A percentile compares a stretch with the other conserved stretches of the same genome.
phyloP scores from a whole-genome alignment of 1,139 yeast genomes.

The Taiozyma onychis region DNA sequence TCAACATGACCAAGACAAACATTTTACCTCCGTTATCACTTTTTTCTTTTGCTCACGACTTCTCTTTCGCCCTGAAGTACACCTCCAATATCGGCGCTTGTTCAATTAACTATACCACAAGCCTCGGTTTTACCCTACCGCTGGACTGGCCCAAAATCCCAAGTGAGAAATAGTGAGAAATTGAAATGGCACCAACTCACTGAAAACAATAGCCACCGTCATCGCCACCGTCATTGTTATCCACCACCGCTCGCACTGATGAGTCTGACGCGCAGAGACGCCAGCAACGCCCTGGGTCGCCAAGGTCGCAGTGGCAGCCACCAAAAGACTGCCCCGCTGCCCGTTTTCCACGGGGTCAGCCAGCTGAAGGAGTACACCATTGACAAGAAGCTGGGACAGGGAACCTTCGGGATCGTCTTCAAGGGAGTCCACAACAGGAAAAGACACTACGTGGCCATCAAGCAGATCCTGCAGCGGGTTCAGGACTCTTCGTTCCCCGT shows the following conservation, averaged over 20 bases:
- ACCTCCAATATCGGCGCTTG: too few relatives aligned
- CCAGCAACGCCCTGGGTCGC: neutral
- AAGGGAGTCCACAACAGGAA: constrained; percentile 54
- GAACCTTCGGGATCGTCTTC: constrained; percentile 86
- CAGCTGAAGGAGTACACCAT: constrained; percentile 41
- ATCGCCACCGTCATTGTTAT: neutral
- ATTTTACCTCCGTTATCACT: too few relatives aligned
- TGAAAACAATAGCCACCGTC: neutral
- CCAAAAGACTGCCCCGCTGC: neutral
- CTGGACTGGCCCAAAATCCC: too few relatives aligned
- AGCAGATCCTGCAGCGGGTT: constrained; percentile 75
- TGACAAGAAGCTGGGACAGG: constrained; percentile 77
- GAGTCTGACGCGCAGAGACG: neutral
- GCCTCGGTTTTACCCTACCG: too few relatives aligned
- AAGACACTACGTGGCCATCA: constrained; percentile 70
- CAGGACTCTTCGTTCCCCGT: constrained; percentile 93
- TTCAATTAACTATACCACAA: too few relatives aligned
- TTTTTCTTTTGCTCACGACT: too few relatives aligned
- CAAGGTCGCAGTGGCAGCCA: neutral
- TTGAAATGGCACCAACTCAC: neutral
- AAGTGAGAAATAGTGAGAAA: too few relatives aligned
- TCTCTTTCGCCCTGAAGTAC: too few relatives aligned
- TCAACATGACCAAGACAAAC: too few relatives aligned
- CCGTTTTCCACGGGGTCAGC: constrained; percentile 7
- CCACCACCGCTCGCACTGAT: neutral